phyloP scores from a whole-genome alignment of 2,329 filamentous ascomycete genomes.

The Apiospora arundinis region DNA sequence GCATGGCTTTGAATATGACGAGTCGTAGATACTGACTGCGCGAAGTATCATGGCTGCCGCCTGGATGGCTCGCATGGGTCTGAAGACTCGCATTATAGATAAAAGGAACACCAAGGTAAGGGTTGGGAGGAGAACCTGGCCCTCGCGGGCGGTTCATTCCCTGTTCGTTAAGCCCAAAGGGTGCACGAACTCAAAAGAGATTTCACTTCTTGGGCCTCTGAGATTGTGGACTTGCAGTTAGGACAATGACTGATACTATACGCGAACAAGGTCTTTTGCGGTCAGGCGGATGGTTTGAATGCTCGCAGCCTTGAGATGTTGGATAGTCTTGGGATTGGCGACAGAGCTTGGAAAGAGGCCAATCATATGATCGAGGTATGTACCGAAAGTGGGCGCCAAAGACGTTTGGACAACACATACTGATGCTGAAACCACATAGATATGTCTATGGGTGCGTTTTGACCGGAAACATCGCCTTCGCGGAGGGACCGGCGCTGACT shows the following conservation, averaged over 20 bases:
- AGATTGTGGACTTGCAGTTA: background rate
- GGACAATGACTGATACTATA: background rate
- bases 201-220: background rate
- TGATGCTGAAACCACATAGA: slow-evolving; percentile 27
- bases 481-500: background rate
- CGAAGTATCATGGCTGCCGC: slow-evolving; percentile 48
- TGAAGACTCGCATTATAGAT: slow-evolving; percentile 51
- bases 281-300: slow-evolving; percentile 59
- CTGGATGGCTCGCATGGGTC: slow-evolving; percentile 50
- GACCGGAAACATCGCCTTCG: background rate
- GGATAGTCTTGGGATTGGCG: slow-evolving; percentile 71
- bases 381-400: background rate
- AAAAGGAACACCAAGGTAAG: slow-evolving; percentile 43
- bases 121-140: background rate
- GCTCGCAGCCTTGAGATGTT: slow-evolving; percentile 74
- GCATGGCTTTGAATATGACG: background rate
- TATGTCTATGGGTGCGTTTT: slow-evolving; percentile 39
- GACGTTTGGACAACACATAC: background rate
- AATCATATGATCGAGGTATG: slow-evolving; percentile 72
- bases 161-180: background rate
- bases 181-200: background rate
- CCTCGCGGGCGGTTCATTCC: background rate
- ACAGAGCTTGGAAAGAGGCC: slow-evolving; percentile 69
- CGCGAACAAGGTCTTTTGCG: slow-evolving; percentile 43
- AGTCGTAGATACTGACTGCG: background rate